Evolutionary conservation across 345 rosid species (phyloP).

Genomic region (Raphanus raphanistrum): DNA sequence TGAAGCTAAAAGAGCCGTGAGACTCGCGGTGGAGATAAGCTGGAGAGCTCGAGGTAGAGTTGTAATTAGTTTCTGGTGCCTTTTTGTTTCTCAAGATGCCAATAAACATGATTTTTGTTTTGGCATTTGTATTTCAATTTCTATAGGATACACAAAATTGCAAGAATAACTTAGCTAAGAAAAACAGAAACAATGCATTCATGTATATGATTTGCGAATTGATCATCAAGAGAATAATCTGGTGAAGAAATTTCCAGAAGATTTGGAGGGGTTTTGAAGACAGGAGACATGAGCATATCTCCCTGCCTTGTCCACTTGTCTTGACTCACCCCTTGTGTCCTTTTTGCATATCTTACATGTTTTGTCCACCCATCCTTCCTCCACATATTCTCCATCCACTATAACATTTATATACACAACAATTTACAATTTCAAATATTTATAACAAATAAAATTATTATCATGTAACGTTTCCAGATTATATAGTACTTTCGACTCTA

Average conservation of each 20-base stretch:
- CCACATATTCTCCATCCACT: constrained; percentile 61
- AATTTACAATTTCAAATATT: neutral
- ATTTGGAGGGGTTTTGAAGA: constrained; percentile 48
- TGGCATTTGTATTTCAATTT: neutral
- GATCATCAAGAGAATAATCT: constrained; percentile 61
- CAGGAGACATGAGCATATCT: constrained; percentile 77
- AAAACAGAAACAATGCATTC: constrained; percentile 1
- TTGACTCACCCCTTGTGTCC: constrained; percentile 71
- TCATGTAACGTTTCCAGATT: neutral
- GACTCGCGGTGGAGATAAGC: neutral
- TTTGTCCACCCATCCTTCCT: constrained; percentile 90
- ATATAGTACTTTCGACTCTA: constrained; percentile 17
- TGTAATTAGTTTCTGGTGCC: neutral
- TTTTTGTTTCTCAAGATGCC: neutral
- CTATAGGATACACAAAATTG: constrained; percentile 13
- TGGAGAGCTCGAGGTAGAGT: neutral
- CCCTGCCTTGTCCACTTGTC: constrained; percentile 79
- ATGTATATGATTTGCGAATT: neutral
- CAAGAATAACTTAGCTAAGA: constrained; percentile 3
- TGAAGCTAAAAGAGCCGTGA: neutral
- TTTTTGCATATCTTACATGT: constrained; percentile 90
- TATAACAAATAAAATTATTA: neutral
- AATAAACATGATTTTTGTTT: neutral
- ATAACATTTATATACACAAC: neutral
- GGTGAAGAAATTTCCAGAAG: constrained; percentile 73